Percentiles rank a stretch among this genome's conserved stretches.
phyloP scores from a whole-genome alignment of 768 basidiomycete species.

The Russula olivacea region DNA sequence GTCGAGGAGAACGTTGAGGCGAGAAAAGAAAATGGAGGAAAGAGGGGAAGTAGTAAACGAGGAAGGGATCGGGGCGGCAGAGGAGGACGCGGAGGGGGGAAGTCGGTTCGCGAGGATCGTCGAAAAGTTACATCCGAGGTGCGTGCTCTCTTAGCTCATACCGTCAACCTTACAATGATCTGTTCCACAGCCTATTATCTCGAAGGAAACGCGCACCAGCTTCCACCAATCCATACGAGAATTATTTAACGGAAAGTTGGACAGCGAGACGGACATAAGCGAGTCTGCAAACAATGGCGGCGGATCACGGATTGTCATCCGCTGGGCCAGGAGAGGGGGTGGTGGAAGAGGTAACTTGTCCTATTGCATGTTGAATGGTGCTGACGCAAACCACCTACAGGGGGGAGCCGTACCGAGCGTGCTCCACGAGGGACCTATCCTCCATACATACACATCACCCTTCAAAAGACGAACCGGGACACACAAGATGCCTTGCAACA shows the following conservation, averaged over 20 bases:
- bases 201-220: slow-evolving; percentile 73
- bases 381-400: slow-evolving; percentile 4
- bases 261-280: slow-evolving; percentile 68
- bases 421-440: slow-evolving; percentile 61
- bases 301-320: slow-evolving; percentile 73
- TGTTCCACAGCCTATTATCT: slow-evolving; percentile 62
- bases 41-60: slow-evolving; percentile 33
- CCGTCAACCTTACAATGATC: slow-evolving; percentile 11
- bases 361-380: not conserved
- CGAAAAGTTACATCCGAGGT: slow-evolving; percentile 81
- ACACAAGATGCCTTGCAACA: slow-evolving; percentile 89
- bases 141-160: slow-evolving; percentile 32
- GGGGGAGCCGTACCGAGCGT: slow-evolving; percentile 36
- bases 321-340: slow-evolving; percentile 59
- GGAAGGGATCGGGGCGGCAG: slow-evolving; percentile 39
- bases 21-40: slow-evolving; percentile 31
- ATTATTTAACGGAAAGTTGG: slow-evolving; percentile 76
- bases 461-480: slow-evolving; percentile 97
- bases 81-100: slow-evolving; percentile 43
- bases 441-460: slow-evolving; percentile 91
- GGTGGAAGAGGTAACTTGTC: slow-evolving; percentile 36
- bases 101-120: slow-evolving; percentile 49
- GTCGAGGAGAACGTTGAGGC: slow-evolving; percentile 24
- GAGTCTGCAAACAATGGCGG: slow-evolving; percentile 45
- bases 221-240: slow-evolving; percentile 79